phyloP scores from a whole-genome alignment of 78 protist species.

The Capsaspora owczarzaki region DNA sequence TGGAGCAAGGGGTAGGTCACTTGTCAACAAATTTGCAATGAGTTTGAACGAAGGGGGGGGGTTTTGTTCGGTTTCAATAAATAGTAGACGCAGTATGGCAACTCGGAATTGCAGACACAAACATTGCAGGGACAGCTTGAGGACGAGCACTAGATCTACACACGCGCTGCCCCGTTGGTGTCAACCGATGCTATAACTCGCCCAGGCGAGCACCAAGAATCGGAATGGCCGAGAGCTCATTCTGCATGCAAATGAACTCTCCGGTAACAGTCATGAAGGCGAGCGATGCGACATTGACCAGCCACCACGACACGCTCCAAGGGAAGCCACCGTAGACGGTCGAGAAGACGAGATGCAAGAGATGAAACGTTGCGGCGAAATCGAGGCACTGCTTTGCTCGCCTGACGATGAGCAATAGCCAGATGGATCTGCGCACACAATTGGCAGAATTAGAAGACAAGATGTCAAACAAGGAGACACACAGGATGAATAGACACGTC shows the following conservation, averaged over 20 bases:
- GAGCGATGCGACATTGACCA: background rate
- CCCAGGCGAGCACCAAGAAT: background rate
- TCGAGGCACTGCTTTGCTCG: conserved; percentile 12
- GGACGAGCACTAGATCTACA: too few species aligned
- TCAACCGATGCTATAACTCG: background rate
- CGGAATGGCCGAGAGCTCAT: background rate
- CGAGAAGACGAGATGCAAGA: background rate
- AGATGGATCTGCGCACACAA: background rate
- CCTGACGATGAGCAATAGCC: background rate
- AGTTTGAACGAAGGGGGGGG: too few species aligned
- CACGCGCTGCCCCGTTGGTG: too few species aligned
- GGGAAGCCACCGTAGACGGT: background rate
- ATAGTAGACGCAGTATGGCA: too few species aligned
- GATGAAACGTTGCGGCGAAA: background rate
- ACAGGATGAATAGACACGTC: background rate
- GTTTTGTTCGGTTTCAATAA: too few species aligned
- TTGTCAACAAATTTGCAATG: too few species aligned
- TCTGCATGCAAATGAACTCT: background rate
- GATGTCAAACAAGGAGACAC: background rate
- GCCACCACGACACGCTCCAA: background rate
- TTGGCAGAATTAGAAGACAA: background rate
- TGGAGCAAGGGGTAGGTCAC: too few species aligned
- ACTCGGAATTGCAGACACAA: too few species aligned
- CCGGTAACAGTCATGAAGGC: background rate
- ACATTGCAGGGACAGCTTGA: too few species aligned